Evolutionary conservation across 2,329 filamentous ascomycete species (phyloP).

Genomic region (Hirsutella thompsonii): DNA sequence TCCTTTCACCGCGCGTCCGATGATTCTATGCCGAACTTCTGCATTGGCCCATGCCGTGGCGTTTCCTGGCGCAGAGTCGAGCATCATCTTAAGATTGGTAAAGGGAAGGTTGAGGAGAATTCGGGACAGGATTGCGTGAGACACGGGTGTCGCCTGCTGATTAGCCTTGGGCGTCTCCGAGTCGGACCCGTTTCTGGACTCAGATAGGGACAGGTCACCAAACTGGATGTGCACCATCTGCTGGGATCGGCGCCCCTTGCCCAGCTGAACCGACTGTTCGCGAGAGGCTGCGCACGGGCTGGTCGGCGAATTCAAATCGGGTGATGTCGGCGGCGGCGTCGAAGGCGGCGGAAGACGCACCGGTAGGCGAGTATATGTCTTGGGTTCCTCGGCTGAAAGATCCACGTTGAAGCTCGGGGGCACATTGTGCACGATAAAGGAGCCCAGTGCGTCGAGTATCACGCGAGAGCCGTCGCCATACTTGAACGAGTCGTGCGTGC

Average conservation of each 20-base stretch:
- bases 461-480: conserved; percentile 38
- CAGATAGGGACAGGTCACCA: conserved; percentile 43
- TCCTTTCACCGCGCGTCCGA: conserved; percentile 38
- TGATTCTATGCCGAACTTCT: conserved; percentile 32
- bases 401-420: conserved; percentile 48
- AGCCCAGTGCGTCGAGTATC: conserved; percentile 41
- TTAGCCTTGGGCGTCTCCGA: conserved; percentile 18
- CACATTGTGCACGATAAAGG: conserved; percentile 48
- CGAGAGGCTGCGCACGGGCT: conserved; percentile 18
- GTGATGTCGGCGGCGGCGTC: conserved; percentile 7
- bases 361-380: conserved; percentile 27
- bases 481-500: conserved; percentile 31
- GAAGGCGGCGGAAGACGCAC: conserved; percentile 9
- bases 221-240: conserved; percentile 56
- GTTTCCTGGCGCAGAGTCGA: conserved; percentile 42
- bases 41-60: conserved; percentile 36
- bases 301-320: conserved; percentile 4
- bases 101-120: conserved; percentile 61
- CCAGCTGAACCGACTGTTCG: conserved; percentile 22
- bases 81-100: conserved; percentile 47
- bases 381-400: conserved; percentile 21
- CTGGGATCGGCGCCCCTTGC: conserved; percentile 27
- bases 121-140: conserved; percentile 45
- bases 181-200: conserved; percentile 11
- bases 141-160: conserved; percentile 14